Base-by-base conservation (phyloP, 2,329 filamentous ascomycete genomes). In the Fusarium concolor region DNA sequence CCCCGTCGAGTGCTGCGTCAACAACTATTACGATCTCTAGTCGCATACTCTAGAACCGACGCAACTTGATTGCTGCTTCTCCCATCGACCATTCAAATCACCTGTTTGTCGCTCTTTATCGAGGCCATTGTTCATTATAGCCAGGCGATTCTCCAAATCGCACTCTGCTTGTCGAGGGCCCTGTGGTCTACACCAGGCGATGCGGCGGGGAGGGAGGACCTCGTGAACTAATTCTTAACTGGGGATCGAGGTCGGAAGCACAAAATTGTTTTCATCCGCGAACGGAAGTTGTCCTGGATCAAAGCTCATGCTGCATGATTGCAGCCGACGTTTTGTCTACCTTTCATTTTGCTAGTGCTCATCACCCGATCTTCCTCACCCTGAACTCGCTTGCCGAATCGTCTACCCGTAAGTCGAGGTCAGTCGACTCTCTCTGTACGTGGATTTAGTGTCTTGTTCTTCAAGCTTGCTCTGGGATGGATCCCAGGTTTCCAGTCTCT, bases 401-500 rank as follows among this genome's bases (percentile, higher is more conserved):
- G 38, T n/a, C 38, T 28, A 28, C 38, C 33, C 14, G 18, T 43
- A 14, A 42, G 26, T 24, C 43, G 18, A 47, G 45, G 31, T 33
- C 29, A 29, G 59, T 35, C 29, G n/a, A 39, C n/a, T 42, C 51
- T 28, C 56, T 50, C 35, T 38, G 38, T 31, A 28, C 33, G 29
- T 37, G 29, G 31, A 33, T 26, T 28, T 29, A 38, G 47, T 14
- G 22, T 47, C 38, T 43, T 54, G 24, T 46, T 51, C 43, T 41
- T 38, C 35, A 37, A 41, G 47, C 41, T 42, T 52, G 52, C 52
- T 44, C 41, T 64, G 79, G 86, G 70, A 91, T 91, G 89, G 89
- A 91, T 86, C 80, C 85, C 68, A 86, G 87, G 71, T 88, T 88
- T 75, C 76, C 84, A 45, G 81, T 85, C 70, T 83, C 84, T 72